phyloP scores from a whole-genome alignment of 164 flowering plant species.

The Berberis vulgaris region DNA sequence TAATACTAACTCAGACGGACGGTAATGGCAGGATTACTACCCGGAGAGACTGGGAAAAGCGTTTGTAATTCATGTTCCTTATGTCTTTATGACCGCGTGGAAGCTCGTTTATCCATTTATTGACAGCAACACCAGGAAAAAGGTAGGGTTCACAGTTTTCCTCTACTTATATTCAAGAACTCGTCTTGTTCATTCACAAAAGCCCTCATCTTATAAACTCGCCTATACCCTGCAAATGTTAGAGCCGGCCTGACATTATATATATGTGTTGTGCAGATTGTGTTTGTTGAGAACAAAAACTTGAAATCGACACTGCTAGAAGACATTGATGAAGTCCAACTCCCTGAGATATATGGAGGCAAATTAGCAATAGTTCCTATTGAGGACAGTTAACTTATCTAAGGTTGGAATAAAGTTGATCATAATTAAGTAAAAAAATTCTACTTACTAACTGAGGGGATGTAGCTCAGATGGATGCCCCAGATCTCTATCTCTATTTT shows the following conservation, averaged over 20 bases:
- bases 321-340: slow-evolving; percentile 67
- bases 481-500: no score
- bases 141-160: slow-evolving; percentile 30
- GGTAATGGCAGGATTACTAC: slow-evolving; percentile 56
- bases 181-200: no score
- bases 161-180: no score
- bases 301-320: slow-evolving; percentile 39
- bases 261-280: slow-evolving; percentile 31
- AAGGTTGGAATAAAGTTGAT: no score
- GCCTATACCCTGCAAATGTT: no score
- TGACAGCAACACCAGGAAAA: slow-evolving; percentile 57
- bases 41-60: slow-evolving; percentile 85
- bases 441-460: no score
- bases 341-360: slow-evolving; percentile 69
- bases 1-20: not conserved
- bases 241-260: no score
- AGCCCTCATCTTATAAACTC: no score
- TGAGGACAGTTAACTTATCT: not conserved
- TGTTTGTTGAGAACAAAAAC: slow-evolving; percentile 58
- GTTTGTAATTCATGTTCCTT: slow-evolving; percentile 58
- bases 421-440: no score
- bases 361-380: slow-evolving; percentile 35
- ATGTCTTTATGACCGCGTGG: slow-evolving; percentile 64
- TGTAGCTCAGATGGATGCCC: no score
- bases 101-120: slow-evolving; percentile 71